Base-by-base conservation (phyloP, 208 protist genomes). In the Tritrichomonas musculus region DNA sequence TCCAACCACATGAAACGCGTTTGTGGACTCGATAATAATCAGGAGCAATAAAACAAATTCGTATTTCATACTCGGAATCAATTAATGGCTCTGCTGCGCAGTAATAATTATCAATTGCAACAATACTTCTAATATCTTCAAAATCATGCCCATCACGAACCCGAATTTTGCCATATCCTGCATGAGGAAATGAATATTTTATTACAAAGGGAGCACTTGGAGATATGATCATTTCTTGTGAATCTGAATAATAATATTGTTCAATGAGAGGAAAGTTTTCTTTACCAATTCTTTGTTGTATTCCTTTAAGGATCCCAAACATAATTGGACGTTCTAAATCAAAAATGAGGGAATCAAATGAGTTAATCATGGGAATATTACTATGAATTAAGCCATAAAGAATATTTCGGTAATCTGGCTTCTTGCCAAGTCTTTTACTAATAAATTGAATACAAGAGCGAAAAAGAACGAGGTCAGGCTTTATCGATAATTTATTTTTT, bases 61-160 rank as follows among this genome's bases (percentile, higher is more conserved):
- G 88, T 4, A 95, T 22, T 55, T 94, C 94, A 69, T 95, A 95
- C 55, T 73, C 92, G 0, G 93, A 64, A 47, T 95, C 94, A n/a
- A 95, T 60, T 2, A 95, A 82, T 47, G 64, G 53, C 22, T 80
- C 93, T n/a, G 65, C n/a, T 20, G 93, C 94, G 36, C 73, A 65
- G 72, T 95, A 95, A 77, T 95, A 50, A 64, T 94, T 47, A 94
- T 94, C 25, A 25, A 95, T 44, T 4, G 93, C 93, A 27, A 95
- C 11, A 44, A 94, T 72, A n/a, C 93, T 94, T 55, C 14, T 50
- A 4, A 94, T 65, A 80, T 94, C 93, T 13, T 82, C 88, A 82
- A 94, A 92, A 44, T 94, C 64, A 57, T 94, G n/a, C 8, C 41
- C 17, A 82, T 94, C 57, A 27, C 92, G 41, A 47, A 94, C 44